Percentiles rank a stretch among this genome's conserved stretches.
phyloP scores from a whole-genome alignment of 306 rosid species.

The Cucurbita ficifolia region DNA sequence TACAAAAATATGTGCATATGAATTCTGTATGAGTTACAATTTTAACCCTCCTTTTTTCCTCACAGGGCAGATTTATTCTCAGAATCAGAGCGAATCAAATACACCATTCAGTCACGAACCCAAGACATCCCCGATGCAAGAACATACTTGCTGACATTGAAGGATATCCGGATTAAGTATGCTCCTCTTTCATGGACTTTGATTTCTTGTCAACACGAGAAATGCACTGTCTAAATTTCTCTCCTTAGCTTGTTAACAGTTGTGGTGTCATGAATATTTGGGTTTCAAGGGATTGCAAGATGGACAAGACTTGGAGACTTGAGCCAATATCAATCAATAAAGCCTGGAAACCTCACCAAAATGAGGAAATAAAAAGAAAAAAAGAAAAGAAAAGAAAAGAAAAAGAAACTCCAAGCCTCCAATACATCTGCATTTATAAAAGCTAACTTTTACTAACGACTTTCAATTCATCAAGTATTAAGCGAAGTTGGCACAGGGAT shows the following conservation, averaged over 20 bases:
- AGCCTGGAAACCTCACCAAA: neutral
- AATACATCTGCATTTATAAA: neutral
- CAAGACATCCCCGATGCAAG: slow-evolving; percentile 76
- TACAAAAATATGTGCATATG: neutral
- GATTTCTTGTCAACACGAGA: slow-evolving; percentile 11
- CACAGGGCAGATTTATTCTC: slow-evolving; percentile 63
- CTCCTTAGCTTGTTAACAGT: neutral
- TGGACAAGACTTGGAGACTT: neutral
- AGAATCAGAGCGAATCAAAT: slow-evolving; percentile 45
- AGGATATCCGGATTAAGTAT: slow-evolving; percentile 68
- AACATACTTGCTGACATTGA: slow-evolving; percentile 66
- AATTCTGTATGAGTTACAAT: neutral
- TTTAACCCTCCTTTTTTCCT: neutral
- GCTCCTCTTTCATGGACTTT: slow-evolving; percentile 10
- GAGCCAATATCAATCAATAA: neutral
- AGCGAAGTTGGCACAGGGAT: neutral
- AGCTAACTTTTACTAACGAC: neutral
- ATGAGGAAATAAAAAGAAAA: neutral
- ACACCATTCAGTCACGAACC: slow-evolving; percentile 44
- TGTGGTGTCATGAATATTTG: neutral
- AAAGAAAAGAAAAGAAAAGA: neutral
- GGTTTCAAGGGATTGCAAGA: neutral
- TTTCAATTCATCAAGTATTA: neutral
- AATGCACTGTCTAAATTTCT: neutral
- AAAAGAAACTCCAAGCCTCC: neutral